Percentiles rank a stretch among this genome's conserved stretches.
Conservation (phyloP, 2,329 filamentous ascomycete species). For the Diaporthe caulivora region DNA sequence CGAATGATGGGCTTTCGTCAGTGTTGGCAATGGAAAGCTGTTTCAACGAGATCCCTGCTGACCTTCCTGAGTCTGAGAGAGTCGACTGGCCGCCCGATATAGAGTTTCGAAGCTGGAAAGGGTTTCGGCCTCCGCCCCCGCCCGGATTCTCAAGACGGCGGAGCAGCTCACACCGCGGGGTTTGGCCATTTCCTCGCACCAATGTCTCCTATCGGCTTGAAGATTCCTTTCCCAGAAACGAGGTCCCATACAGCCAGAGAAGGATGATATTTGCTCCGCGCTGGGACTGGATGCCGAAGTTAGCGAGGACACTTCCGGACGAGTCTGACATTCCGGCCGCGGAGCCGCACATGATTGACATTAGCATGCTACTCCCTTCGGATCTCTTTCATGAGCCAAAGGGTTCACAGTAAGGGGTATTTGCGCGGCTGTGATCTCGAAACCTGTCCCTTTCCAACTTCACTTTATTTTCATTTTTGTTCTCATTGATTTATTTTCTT, state of each 20-base stretch:
- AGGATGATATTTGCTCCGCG: constrained; percentile 13
- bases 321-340: background rate
- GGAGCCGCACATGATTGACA: background rate
- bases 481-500: background rate
- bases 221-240: background rate
- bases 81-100: constrained; percentile 23
- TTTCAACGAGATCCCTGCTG: constrained; percentile 24
- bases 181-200: constrained; percentile 18
- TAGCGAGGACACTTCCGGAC: background rate
- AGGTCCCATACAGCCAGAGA: constrained; percentile 20
- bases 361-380: background rate
- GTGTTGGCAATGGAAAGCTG: constrained; percentile 28
- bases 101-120: constrained; percentile 20
- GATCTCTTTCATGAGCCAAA: background rate
- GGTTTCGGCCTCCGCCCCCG: background rate
- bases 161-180: background rate
- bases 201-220: constrained; percentile 6
- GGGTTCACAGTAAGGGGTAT: background rate
- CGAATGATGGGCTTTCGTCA: background rate
- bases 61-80: background rate
- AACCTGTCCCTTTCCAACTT: background rate
- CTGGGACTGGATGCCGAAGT: constrained; percentile 23
- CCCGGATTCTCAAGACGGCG: background rate
- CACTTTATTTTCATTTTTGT: background rate
- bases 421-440: background rate